Percentiles rank a stretch among this genome's conserved stretches.
phyloP scores from a whole-genome alignment of 164 flowering plant species.

The Tetracentron sinense region DNA sequence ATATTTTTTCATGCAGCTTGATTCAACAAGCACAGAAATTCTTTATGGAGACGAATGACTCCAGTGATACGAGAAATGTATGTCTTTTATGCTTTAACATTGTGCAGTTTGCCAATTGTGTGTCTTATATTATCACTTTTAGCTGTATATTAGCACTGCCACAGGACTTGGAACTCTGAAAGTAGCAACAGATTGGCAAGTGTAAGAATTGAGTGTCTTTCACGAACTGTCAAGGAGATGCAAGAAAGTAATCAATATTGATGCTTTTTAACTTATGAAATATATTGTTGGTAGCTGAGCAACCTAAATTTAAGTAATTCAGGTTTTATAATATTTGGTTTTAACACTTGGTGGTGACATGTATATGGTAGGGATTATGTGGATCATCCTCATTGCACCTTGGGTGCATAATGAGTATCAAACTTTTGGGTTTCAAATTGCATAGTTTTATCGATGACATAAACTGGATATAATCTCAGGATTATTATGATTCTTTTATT shows the following conservation, averaged over 20 bases:
- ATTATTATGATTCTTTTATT: neutral
- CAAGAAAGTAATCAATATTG: neutral
- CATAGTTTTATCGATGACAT: neutral
- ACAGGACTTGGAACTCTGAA: neutral
- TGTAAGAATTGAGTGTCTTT: no score
- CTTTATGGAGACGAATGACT: constrained; percentile 54
- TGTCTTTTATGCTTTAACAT: constrained; percentile 24
- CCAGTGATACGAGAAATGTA: constrained; percentile 72
- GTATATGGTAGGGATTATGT: neutral
- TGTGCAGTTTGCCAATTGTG: neutral
- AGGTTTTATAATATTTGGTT: neutral
- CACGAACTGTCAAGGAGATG: neutral
- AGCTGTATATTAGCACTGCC: neutral
- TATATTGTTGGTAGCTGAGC: neutral
- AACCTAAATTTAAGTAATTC: neutral
- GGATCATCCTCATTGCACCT: neutral
- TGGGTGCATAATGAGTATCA: neutral
- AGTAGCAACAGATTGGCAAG: no score
- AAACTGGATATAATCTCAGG: neutral
- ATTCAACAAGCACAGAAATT: constrained; percentile 73
- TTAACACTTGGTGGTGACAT: neutral
- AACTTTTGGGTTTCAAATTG: neutral
- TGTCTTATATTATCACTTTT: neutral
- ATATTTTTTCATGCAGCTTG: constrained; percentile 48
- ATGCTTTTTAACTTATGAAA: neutral